A percentile compares a stretch with the other conserved stretches of the same genome.
These are phyloP conservation scores for Cantharellus anzutake DNA, from an alignment of 768 basidiomycete species.

Conservation along the genomic window DNA sequence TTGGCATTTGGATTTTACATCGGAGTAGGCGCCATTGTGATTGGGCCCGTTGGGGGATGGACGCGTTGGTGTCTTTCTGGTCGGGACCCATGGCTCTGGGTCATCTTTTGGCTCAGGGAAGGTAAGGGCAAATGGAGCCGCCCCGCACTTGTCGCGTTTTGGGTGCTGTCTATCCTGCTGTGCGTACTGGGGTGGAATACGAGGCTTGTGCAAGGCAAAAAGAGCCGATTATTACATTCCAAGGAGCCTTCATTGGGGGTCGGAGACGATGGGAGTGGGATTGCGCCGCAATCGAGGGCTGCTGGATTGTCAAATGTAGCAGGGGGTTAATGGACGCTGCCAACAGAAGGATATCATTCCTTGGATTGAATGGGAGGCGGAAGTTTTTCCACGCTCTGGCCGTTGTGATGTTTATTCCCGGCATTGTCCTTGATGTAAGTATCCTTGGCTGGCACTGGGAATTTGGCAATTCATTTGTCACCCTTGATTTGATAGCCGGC, in stretches of 20 bases:
- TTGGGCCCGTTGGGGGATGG: conserved; percentile 78
- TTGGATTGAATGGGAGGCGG: conserved; percentile 77
- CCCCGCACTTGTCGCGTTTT: conserved; percentile 61
- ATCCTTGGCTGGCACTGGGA: neutral
- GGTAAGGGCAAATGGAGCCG: conserved; percentile 50
- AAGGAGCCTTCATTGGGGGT: neutral
- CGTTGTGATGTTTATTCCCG: conserved; percentile 92
- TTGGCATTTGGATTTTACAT: conserved; percentile 74
- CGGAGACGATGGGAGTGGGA: neutral
- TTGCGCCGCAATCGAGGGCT: neutral
- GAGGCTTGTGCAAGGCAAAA: conserved; percentile 61
- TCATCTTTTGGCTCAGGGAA: conserved; percentile 53
- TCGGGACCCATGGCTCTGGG: conserved; percentile 76
- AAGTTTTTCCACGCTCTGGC: conserved; percentile 96
- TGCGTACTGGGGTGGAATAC: conserved; percentile 93
- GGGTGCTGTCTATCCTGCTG: conserved; percentile 58
- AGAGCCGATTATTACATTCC: conserved; percentile 25
- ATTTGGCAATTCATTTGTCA: neutral
- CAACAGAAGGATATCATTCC: neutral
- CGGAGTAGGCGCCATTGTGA: conserved; percentile 58
- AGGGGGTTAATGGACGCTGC: neutral
- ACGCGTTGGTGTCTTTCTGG: conserved; percentile 63
- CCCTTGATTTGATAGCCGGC: conserved; percentile 45
- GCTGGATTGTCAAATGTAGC: neutral
- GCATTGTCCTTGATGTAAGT: conserved; percentile 79